Percentiles rank a stretch among this genome's conserved stretches.
phyloP scores from a whole-genome alignment of 768 basidiomycete genomes.

The Pisolithus sp. region DNA sequence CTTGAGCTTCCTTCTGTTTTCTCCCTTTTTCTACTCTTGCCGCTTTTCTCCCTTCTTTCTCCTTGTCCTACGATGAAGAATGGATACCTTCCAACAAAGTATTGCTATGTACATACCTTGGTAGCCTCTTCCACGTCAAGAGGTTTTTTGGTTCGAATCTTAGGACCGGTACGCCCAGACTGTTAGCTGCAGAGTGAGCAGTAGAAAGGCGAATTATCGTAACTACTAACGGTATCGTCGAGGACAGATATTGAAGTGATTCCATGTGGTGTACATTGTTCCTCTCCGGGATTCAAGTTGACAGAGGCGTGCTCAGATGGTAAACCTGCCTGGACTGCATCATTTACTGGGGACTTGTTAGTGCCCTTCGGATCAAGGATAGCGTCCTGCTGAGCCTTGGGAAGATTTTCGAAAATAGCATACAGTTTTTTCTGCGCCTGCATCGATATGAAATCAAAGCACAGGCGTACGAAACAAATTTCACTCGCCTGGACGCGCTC shows the following conservation, averaged over 20 bases:
- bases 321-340: slow-evolving; percentile 22
- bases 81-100: slow-evolving; percentile 4
- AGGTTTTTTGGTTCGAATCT: slow-evolving; percentile 43
- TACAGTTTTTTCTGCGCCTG: slow-evolving; percentile 58
- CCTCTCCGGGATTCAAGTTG: slow-evolving; percentile 8
- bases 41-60: slow-evolving; percentile 58
- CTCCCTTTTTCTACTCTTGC: slow-evolving; percentile 67
- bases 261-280: slow-evolving; percentile 22
- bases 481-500: slow-evolving; percentile 60
- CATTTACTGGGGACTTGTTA: slow-evolving; percentile 28
- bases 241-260: slow-evolving; percentile 30
- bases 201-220: not conserved
- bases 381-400: slow-evolving; percentile 48
- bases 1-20: slow-evolving; percentile 62
- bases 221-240: slow-evolving; percentile 32
- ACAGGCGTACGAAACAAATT: not conserved
- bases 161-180: slow-evolving; percentile 21
- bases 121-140: slow-evolving; percentile 48
- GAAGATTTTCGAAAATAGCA: slow-evolving; percentile 47
- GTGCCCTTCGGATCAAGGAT: slow-evolving; percentile 49
- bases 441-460: slow-evolving; percentile 1
- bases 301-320: slow-evolving; percentile 2
- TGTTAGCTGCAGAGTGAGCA: slow-evolving; percentile 7
- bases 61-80: slow-evolving; percentile 48
- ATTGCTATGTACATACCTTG: slow-evolving; percentile 15